These are phyloP conservation scores for Chionographis japonica DNA, from an alignment of 106 monocot species.

Conservation along the genomic window DNA sequence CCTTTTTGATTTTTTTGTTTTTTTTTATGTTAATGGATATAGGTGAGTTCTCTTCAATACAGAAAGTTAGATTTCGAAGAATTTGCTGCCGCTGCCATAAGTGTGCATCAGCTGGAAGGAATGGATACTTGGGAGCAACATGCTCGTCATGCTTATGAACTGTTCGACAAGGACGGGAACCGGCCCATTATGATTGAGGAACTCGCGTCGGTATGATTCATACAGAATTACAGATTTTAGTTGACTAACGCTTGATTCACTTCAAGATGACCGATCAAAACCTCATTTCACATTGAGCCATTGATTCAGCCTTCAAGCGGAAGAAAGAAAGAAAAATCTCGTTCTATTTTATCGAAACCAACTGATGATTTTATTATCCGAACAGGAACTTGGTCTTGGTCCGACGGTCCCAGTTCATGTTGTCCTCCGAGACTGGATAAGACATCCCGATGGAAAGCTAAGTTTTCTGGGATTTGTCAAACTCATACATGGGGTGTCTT, in stretches of 20 bases:
- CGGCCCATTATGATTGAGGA: constrained; percentile 91
- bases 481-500: constrained; percentile 75
- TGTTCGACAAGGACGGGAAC: constrained; percentile 94
- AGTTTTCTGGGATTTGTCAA: constrained; percentile 94
- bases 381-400: constrained; percentile 84
- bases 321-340: too few relatives aligned
- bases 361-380: background rate
- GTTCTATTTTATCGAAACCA: background rate
- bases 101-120: constrained; percentile 84
- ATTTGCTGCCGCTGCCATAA: constrained; percentile 80
- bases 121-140: constrained; percentile 86
- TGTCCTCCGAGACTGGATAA: constrained; percentile 94
- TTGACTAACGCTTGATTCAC: too few relatives aligned
- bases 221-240: too few relatives aligned
- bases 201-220: constrained; percentile 75
- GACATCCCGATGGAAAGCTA: constrained; percentile 93
- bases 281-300: too few relatives aligned
- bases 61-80: constrained; percentile 94
- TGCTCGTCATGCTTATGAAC: constrained; percentile 74
- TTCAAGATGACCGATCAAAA: too few relatives aligned
- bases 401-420: constrained; percentile 84
- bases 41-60: constrained; percentile 91
- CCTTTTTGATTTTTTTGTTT: constrained; percentile 4
- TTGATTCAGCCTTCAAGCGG: too few relatives aligned
- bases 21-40: constrained; percentile 1